Percentiles rank a stretch among this genome's conserved stretches.
These are phyloP conservation scores for Candida boidinii DNA, from an alignment of 805 yeast genomes.

Conservation along the genomic window DNA sequence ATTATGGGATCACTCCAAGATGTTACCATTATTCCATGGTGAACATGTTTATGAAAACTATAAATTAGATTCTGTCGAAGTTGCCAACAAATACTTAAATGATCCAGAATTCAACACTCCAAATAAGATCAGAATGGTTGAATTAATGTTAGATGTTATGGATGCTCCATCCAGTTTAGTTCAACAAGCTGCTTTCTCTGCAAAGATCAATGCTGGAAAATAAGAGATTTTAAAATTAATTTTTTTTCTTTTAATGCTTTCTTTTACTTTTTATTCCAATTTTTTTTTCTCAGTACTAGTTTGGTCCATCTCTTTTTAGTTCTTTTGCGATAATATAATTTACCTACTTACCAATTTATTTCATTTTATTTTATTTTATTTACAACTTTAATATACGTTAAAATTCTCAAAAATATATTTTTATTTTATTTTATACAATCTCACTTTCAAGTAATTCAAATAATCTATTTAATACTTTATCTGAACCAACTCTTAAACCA, in stretches of 20 bases:
- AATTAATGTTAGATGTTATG: slow-evolving; percentile 51
- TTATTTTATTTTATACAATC: background rate
- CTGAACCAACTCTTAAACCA: slow-evolving; percentile 36
- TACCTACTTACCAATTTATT: too few species aligned
- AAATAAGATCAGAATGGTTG: slow-evolving; percentile 50
- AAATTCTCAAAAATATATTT: too few species aligned
- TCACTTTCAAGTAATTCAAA: slow-evolving; percentile 31
- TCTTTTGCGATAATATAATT: too few species aligned
- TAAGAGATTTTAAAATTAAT: background rate
- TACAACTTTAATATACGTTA: too few species aligned
- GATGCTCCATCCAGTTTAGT: slow-evolving; percentile 57
- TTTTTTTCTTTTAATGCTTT: background rate
- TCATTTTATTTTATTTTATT: too few species aligned
- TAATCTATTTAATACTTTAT: slow-evolving; percentile 29
- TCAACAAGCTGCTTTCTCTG: slow-evolving; percentile 47
- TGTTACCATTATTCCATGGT: slow-evolving; percentile 52
- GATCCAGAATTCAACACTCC: slow-evolving; percentile 37
- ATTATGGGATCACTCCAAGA: slow-evolving; percentile 48
- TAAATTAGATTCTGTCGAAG: slow-evolving; percentile 45
- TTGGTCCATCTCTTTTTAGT: too few species aligned
- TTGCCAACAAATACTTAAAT: slow-evolving; percentile 37
- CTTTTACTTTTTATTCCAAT: background rate
- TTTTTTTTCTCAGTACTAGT: too few species aligned
- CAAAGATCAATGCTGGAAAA: slow-evolving; percentile 11
- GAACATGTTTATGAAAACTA: slow-evolving; percentile 36